Percentiles rank a stretch among this genome's conserved stretches.
Conservation (phyloP, 495 filamentous ascomycete genomes). For the Glutinoglossum americanum region DNA sequence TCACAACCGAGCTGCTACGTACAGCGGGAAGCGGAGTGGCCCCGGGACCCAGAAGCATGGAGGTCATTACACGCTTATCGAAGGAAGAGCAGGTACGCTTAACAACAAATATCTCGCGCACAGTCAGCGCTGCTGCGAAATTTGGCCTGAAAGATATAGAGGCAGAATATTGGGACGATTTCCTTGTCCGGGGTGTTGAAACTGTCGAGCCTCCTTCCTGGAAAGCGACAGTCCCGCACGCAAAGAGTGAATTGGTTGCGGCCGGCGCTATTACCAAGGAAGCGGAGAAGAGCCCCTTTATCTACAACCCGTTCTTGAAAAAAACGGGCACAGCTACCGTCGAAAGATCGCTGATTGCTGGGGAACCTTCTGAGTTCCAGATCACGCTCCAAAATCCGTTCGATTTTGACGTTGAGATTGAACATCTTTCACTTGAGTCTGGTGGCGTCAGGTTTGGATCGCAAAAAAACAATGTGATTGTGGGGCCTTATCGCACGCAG, state of each 20-base stretch:
- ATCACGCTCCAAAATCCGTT: constrained; percentile 83
- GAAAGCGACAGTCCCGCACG: constrained; percentile 46
- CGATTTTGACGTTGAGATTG: constrained; percentile 78
- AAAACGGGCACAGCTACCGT: constrained; percentile 27
- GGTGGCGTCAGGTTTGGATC: constrained; percentile 50
- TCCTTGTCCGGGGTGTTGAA: constrained; percentile 65
- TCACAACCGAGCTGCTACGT: constrained; percentile 62
- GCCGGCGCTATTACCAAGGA: constrained; percentile 28
- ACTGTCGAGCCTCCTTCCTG: constrained; percentile 31
- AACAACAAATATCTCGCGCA: constrained; percentile 63
- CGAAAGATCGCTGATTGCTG: constrained; percentile 50
- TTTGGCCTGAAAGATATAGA: constrained; percentile 45
- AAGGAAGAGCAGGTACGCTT: constrained; percentile 72
- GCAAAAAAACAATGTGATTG: constrained; percentile 35
- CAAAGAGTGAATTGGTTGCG: constrained; percentile 45
- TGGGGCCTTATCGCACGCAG: constrained; percentile 65
- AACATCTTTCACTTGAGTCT: constrained; percentile 52
- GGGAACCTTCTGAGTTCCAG: constrained; percentile 52
- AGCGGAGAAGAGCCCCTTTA: constrained; percentile 57
- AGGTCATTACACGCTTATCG: constrained; percentile 39
- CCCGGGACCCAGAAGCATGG: constrained; percentile 35
- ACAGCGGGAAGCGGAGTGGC: constrained; percentile 65
- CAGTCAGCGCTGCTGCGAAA: constrained; percentile 48
- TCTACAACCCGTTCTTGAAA: constrained; percentile 78
- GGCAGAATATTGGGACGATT: constrained; percentile 92